Percentiles rank a stretch among this genome's conserved stretches.
phyloP scores from a whole-genome alignment of 345 rosid species.

The Brassica juncea region DNA sequence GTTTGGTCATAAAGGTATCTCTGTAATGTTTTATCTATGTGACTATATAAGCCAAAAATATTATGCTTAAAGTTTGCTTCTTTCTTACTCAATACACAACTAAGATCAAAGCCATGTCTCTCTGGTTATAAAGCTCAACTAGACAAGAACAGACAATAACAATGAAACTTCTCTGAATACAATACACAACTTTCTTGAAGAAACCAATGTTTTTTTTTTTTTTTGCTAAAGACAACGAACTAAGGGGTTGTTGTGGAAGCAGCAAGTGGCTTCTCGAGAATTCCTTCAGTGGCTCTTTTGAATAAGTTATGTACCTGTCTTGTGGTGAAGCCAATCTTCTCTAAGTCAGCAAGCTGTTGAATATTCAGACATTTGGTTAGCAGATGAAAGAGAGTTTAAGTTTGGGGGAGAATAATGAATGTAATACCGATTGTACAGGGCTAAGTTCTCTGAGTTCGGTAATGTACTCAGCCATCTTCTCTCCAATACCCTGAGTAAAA shows the following conservation, averaged over 20 bases:
- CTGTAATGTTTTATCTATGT: conserved; percentile 20
- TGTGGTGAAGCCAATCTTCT: conserved; percentile 87
- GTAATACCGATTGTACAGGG: conserved; percentile 63
- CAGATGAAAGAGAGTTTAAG: neutral
- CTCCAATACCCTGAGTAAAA: conserved; percentile 71
- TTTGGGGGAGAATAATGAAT: neutral
- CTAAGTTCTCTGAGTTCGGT: conserved; percentile 63
- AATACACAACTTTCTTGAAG: conserved; percentile 5
- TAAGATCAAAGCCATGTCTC: neutral
- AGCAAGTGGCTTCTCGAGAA: conserved; percentile 44
- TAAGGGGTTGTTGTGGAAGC: conserved; percentile 32
- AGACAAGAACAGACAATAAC: neutral
- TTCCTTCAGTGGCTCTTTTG: conserved; percentile 57
- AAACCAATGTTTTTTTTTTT: neutral
- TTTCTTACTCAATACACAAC: neutral
- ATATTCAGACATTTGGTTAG: conserved; percentile 1
- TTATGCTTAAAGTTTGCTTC: conserved; percentile 21
- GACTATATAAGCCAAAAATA: conserved; percentile 11
- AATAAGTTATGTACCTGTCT: conserved; percentile 74
- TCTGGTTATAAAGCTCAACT: neutral
- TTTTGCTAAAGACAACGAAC: conserved; percentile 22
- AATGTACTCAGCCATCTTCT: conserved; percentile 73
- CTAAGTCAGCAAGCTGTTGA: conserved; percentile 70
- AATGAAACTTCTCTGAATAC: neutral
- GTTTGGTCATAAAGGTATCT: conserved; percentile 28